phyloP scores from a whole-genome alignment of 495 filamentous ascomycete species.

The Wilcoxina mikolae region DNA sequence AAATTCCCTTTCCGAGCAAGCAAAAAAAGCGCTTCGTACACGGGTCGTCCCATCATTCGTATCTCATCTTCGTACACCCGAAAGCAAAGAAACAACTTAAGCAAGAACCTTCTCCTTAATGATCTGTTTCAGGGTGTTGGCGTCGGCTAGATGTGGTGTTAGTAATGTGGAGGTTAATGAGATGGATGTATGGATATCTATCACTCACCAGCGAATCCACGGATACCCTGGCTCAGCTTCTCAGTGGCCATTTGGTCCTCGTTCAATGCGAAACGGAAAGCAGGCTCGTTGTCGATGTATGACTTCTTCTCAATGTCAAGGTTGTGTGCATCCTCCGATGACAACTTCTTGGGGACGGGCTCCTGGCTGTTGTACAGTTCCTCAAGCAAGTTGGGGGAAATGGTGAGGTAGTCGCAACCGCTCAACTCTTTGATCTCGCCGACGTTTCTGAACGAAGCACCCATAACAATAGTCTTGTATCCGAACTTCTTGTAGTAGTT shows the following conservation, averaged over 20 bases:
- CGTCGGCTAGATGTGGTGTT: conserved; percentile 46
- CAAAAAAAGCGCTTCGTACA: conserved; percentile 2
- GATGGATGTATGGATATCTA: neutral
- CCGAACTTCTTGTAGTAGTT: conserved; percentile 99
- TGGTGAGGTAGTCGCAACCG: conserved; percentile 97
- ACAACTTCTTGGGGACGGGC: conserved; percentile 83
- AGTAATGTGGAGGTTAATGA: neutral
- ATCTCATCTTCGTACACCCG: neutral
- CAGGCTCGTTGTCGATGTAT: conserved; percentile 78
- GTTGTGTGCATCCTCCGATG: conserved; percentile 44
- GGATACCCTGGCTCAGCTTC: conserved; percentile 98
- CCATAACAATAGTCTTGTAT: conserved; percentile 95
- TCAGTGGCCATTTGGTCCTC: conserved; percentile 97
- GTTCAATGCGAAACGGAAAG: conserved; percentile 98
- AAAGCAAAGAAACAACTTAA: neutral
- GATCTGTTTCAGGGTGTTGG: conserved; percentile 81
- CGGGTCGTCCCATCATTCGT: neutral
- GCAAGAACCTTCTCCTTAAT: conserved; percentile 62
- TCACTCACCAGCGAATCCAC: conserved; percentile 61
- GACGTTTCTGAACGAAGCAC: conserved; percentile 86
- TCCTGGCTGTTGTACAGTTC: conserved; percentile 69
- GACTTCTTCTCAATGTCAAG: conserved; percentile 73
- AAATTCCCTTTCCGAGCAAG: too few species aligned
- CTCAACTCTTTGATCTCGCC: conserved; percentile 97
- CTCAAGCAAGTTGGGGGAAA: conserved; percentile 89